A percentile compares a stretch with the other conserved stretches of the same genome.
Conservation (phyloP, 75 land plant species). For the Pinus tabuliformis region DNA sequence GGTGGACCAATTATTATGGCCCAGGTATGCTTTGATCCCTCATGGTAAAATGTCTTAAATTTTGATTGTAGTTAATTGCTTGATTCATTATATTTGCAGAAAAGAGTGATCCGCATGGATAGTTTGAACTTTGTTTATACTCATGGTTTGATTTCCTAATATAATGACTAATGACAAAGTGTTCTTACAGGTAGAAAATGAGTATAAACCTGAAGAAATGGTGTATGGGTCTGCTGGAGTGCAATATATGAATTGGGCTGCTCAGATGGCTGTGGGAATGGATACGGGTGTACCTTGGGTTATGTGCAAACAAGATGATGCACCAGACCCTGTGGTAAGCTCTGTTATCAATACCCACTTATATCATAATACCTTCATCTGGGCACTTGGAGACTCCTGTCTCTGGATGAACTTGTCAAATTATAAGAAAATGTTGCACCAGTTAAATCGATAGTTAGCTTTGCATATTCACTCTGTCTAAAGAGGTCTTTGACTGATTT, state of each 20-base stretch:
- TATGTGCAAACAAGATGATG: slow-evolving; percentile 97
- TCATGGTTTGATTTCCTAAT: not conserved
- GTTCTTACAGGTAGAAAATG: slow-evolving; percentile 82
- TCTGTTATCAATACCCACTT: not conserved
- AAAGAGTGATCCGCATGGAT: not conserved
- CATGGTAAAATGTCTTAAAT: not conserved
- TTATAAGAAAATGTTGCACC: not conserved
- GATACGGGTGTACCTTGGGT: slow-evolving; percentile 90
- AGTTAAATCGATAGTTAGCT: not conserved
- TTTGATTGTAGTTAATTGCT: too few species aligned
- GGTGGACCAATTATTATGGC: slow-evolving; percentile 80
- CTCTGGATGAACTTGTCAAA: not conserved
- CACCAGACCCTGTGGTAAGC: slow-evolving; percentile 79
- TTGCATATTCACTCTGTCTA: not conserved
- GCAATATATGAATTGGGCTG: slow-evolving; percentile 80
- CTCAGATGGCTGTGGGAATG: slow-evolving; percentile 77
- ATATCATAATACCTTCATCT: not conserved
- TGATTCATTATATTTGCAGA: not conserved
- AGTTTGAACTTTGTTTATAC: not conserved
- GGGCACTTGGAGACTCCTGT: not conserved
- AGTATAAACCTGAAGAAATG: slow-evolving; percentile 72
- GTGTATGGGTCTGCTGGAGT: slow-evolving; percentile 65
- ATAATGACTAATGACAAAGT: not conserved
- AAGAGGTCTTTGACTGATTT: too few species aligned
- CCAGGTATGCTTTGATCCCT: slow-evolving; percentile 33